Base-by-base conservation (phyloP, 495 filamentous ascomycete genomes). In the Bathelium albidoporum region DNA sequence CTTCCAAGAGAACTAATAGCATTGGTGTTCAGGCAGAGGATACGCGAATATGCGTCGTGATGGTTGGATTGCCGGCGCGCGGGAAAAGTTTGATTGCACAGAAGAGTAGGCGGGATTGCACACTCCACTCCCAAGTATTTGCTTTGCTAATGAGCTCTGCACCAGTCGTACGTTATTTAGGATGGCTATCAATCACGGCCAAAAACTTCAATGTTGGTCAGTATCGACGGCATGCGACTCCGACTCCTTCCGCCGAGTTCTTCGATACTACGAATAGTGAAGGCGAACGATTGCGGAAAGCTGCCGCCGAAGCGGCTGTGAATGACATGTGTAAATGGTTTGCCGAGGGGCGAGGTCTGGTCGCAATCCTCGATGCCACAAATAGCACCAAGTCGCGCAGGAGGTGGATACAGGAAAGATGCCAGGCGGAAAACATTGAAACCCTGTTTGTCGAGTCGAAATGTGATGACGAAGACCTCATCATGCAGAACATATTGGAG, bases 41-140 rank as follows among this genome's bases (percentile, higher is more conserved):
- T 69, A 91, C 89, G 32, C 88, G 87, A 71, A 95, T 98, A 74
- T 96, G 91, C 70, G 92, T 98, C n/a, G 89, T 97, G 61, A 97
- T 98, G 94, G 94, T 98, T 58, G 94, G 94, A 45, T 79, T 98
- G 65, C 94, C 94, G 44, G 94, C 94, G 62, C 82, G 94, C 60
- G 94, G 94, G 71, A 98, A 98, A 81, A 94, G 89, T 75, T 86
- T 96, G 69, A 97, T 98, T 70, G 93, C 94, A 39, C 90, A 94
- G 70, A 97, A 96, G 80, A 92, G 94, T 96, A 80, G 68, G 79
- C 44, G 16, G 14, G 44, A 12, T 20, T n/a, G n/a, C 44, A 0
- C 44, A 12, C 10, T 16, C 11, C 18, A 12, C 10, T 28, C 39
- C 2, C 11, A 63, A 31, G 29, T 5, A 24, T 1, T 31, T 11